Evolutionary conservation across 2,329 filamentous ascomycete species (phyloP).

Genomic region (Colletotrichum sp.): DNA sequence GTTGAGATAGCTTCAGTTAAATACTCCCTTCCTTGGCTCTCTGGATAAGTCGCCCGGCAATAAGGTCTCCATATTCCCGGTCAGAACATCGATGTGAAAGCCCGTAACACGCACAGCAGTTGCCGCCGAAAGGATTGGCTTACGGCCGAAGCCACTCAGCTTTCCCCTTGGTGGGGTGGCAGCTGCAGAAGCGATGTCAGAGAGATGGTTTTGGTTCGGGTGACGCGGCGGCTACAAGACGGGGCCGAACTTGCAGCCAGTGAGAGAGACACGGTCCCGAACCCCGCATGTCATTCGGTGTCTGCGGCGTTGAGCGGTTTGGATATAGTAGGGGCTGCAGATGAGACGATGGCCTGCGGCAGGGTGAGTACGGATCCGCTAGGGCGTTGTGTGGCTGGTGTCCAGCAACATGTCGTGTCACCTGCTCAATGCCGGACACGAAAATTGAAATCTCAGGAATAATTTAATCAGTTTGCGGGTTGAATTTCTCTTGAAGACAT

Average conservation of each 20-base stretch:
- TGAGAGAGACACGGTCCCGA: neutral
- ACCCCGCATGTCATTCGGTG: neutral
- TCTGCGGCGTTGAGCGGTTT: slow-evolving; percentile 67
- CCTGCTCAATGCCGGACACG: neutral
- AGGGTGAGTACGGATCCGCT: neutral
- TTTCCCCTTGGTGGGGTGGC: neutral
- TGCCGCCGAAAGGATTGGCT: neutral
- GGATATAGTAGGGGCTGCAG: slow-evolving; percentile 69
- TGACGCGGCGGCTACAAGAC: neutral
- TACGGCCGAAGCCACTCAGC: neutral
- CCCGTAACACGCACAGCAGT: neutral
- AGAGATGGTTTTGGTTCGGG: neutral
- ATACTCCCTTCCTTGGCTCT: fast-evolving
- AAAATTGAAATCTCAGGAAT: no score
- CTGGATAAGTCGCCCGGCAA: neutral
- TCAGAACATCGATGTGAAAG: fast-evolving
- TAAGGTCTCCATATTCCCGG: neutral
- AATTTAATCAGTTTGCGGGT: neutral
- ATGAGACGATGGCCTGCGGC: slow-evolving; percentile 63
- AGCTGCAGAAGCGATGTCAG: neutral
- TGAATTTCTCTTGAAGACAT: neutral
- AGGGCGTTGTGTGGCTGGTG: neutral
- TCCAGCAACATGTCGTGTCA: neutral
- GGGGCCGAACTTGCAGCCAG: neutral
- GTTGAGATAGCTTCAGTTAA: neutral